phyloP scores from a whole-genome alignment of 495 filamentous ascomycete species.

The Aspergillus ostianus region DNA sequence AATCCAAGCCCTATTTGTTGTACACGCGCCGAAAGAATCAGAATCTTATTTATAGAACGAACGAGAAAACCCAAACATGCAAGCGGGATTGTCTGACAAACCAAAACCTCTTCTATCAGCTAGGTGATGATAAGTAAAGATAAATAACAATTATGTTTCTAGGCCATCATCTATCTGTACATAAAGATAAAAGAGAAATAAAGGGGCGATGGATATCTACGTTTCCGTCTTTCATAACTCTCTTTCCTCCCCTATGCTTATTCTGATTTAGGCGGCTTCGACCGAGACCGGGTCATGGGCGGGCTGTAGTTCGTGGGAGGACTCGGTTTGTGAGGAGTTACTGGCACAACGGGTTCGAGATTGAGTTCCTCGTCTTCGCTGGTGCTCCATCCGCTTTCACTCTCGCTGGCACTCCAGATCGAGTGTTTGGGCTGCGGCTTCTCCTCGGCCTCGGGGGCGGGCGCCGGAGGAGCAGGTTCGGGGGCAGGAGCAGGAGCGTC shows the following conservation, averaged over 20 bases:
- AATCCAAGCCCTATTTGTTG: background rate
- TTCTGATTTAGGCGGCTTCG: background rate
- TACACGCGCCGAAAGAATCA: background rate
- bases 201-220: too few relatives aligned
- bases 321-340: background rate
- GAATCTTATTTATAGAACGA: background rate
- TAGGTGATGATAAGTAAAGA: background rate
- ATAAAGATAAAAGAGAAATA: background rate
- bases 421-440: slow-evolving; percentile 19
- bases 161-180: slow-evolving; percentile 2
- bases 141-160: background rate
- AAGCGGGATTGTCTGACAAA: background rate
- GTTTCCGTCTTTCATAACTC: too few relatives aligned
- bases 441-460: slow-evolving; percentile 17
- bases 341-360: background rate
- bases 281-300: slow-evolving; percentile 1
- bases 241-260: background rate
- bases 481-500: background rate
- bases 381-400: slow-evolving; percentile 43
- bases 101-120: background rate
- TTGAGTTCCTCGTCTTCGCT: slow-evolving; percentile 27
- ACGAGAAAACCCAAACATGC: too few relatives aligned
- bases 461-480: slow-evolving; percentile 15
- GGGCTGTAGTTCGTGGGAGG: background rate
- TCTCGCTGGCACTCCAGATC: slow-evolving; percentile 43